Evolutionary conservation across 2,329 filamentous ascomycete species (phyloP), one percentile per base, ranked within the genome.

Genomic region (Fusarium piperis): DNA sequence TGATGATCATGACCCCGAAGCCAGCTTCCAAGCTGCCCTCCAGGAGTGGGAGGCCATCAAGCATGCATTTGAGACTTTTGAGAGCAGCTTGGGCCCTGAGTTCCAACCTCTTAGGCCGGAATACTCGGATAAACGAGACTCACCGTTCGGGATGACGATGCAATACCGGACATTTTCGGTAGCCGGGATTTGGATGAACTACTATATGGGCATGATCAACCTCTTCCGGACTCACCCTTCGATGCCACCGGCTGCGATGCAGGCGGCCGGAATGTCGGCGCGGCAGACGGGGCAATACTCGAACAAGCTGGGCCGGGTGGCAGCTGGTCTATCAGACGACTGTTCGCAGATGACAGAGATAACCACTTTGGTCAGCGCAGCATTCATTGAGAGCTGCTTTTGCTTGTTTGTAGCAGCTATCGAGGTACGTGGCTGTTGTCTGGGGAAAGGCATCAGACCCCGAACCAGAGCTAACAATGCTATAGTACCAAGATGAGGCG

Each of bases 221-320:
- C 87, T 96, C n/a, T 86, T 95, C 65, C 89, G 96, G 35, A 87
- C 91, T 1, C 95, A 98, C 74, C 96, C 96, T 0, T 89, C 89
- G 26, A 98, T 98, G 94, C 95, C 95, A 1, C 94, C 95, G 0
- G 91, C 95, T 10, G 93, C 94, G 36, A 94, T 97, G 89, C 89
- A 94, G 75, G 94, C 96, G 3, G 94, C 94, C 0, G 92, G 92
- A 9, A 87, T 97, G 70, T 90, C 93, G 11, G 94, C 94, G 1
- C 84, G 84, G 15, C 88, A 92, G 56, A 98, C 95, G 1, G 89
- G 87, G 4, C 83, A 83, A 0, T 93, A 90, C 80, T 93, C 94
- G 2, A 90, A 90, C 67, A 87, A 91, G 70, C 90, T 98, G 65
- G 95, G 94, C 9, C 90, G 92, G 23, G 95, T 98, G 62, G 89